Evolutionary conservation across 2,329 filamentous ascomycete genomes (phyloP), one percentile per base, ranked within the genome.

Genomic region (Dactylellina sp.): DNA sequence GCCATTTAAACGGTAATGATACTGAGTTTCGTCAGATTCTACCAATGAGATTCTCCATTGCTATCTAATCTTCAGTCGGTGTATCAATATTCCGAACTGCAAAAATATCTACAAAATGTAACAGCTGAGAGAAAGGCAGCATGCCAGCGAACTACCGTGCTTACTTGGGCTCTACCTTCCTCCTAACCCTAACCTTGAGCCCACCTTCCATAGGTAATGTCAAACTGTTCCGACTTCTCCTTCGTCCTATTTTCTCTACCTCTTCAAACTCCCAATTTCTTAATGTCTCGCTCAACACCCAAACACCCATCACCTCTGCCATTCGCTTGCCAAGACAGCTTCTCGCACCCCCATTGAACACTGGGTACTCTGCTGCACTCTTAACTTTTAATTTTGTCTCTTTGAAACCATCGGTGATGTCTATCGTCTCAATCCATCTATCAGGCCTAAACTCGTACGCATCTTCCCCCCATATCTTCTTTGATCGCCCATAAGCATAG

Each of bases 401-500:
- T 16, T 61, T 40, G 7, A 42, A 12, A n/a, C 49, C 49, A 4
- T 62, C 49, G 0, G 47, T 47, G 18, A 52, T 7, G 37, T 35
- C 20, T 1, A 32, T 28, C 7, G 20, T 39, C 55, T 66, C 65
- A 46, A 71, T 56, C 83, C 83, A 84, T 46, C 83, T 75, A 70
- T 83, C 82, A 0, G 83, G 83, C 11, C 78, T 79, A 75, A 83
- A 84, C 14, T 81, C 80, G 12, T 82, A 78, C 1, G 81, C 78
- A 35, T 82, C 79, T 0, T 75, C 65, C 2, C 83, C 83, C 70
- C 81, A 85, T 20, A 83, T 76, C 18, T 40, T 66, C 55, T 74
- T 74, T 0, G 87, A 88, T 9, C 87, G 83, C 75, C 88, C 87
- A 83, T 89, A 86, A 0, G 88, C 86, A 86, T 87, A 89, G 1